Evolutionary conservation across 257 asterid genomes (phyloP), one percentile per base, ranked within the genome.

Genomic region (Plantago ovata): DNA sequence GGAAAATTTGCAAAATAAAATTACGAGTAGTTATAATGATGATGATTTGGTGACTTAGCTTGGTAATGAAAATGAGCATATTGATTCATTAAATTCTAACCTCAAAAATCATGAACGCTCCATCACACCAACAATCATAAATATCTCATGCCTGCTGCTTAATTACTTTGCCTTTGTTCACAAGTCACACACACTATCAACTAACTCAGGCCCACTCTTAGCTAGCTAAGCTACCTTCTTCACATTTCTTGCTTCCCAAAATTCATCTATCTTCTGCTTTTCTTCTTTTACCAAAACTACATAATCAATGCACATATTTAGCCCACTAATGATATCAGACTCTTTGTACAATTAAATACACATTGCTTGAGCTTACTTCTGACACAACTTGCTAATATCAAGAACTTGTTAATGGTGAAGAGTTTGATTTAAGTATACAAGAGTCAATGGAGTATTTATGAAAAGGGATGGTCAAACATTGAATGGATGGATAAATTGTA

Each of bases 141-240:
- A 15, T n/a, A n/a, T 13, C 28, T 16, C 18, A 50, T 50, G 6
- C 1, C 28, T 10, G 28, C 28, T 50, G 55, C 56, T 50, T 20
- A 36, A n/a, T 32, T 48, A n/a, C 56, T 50, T 50, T 50, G 56
- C 33, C 56, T 50, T 50, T 50, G 56, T 50, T 50, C 56, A 50
- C 56, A 50, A 50, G 38, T 22, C 56, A 50, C 33, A 10, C 9
- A 49, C 54, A 50, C 56, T 36, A 50, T 50, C 56, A 50, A 49
- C 55, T n/a, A 22, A 22, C 33, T 49, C 10, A 21, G 55, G 10
- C 38, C 55, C 55, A 49, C 55, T 20, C 50, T 8, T 28, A 28
- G 36, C 36, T 4, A 28, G 36, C 36, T 8, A 3, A 28, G 36
- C 36, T 4, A 28, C 7, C 36, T 28, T 28, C 32, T 48, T 48